phyloP scores from a whole-genome alignment of 768 basidiomycete genomes.

The Hericium rajendrae region DNA sequence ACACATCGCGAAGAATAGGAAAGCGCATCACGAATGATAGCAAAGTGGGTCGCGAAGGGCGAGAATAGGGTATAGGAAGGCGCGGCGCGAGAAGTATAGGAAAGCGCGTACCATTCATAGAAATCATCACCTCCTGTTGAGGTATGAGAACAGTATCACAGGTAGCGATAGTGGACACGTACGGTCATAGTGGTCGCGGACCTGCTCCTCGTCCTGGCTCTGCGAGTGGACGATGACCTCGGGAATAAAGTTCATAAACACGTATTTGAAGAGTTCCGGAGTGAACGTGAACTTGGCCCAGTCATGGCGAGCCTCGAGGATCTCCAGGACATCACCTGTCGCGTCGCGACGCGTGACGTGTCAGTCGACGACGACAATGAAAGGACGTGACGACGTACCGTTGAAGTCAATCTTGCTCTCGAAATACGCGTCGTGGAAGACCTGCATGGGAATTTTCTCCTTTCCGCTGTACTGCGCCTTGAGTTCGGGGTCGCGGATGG shows the following conservation, averaged over 20 bases:
- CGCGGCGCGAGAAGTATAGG: too few species aligned
- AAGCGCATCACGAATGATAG: too few species aligned
- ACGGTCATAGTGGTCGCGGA: conserved; percentile 94
- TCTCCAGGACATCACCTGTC: conserved; percentile 85
- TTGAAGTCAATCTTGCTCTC: conserved; percentile 95
- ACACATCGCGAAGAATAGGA: too few species aligned
- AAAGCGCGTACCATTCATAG: conserved; percentile 60
- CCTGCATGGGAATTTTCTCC: conserved; percentile 94
- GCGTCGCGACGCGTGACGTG: neutral
- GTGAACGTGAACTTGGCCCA: conserved; percentile 93
- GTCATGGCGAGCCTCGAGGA: conserved; percentile 91
- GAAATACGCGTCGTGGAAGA: conserved; percentile 96
- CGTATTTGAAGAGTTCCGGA: conserved; percentile 86
- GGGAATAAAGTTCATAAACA: conserved; percentile 80
- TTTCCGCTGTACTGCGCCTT: conserved; percentile 71
- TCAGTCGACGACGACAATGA: conserved; percentile 3
- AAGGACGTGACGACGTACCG: conserved; percentile 36
- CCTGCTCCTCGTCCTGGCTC: conserved; percentile 89
- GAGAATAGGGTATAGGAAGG: too few species aligned
- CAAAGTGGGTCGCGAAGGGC: too few species aligned
- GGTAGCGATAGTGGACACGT: conserved; percentile 17
- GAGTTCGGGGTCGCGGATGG: conserved; percentile 77
- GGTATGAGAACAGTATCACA: conserved; percentile 6
- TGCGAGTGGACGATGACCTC: conserved; percentile 90
- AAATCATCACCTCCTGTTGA: conserved; percentile 83